Evolutionary conservation across 805 yeast genomes (phyloP), one percentile per base, ranked within the genome.

Genomic region (Lipomyces spencermartinsiae): DNA sequence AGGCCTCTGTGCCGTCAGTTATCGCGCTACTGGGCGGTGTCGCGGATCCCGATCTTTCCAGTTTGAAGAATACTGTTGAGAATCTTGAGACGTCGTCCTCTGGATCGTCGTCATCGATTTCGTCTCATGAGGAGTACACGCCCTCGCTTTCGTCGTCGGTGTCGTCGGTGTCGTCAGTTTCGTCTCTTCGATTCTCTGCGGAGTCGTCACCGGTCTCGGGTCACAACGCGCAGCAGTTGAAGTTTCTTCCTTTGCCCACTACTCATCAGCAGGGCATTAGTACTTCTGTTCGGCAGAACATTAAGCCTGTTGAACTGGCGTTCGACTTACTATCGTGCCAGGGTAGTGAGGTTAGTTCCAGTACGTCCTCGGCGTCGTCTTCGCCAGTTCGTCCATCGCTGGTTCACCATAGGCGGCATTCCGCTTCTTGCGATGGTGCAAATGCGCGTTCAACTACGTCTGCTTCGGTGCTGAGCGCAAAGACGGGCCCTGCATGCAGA

Each of bases 61-160:
- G 56, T 53, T 31, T 53, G 35, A 9, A 53, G 22, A n/a, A 53
- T 25, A 34, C 56, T 4, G 56, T 53, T 3, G 56, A 25, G 6
- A 14, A 25, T 25, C 34, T 53, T 5, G 56, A 53, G 56, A 25
- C 56, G 3, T 29, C 34, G 56, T 58, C 59, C 25, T 22, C 63
- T 4, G 10, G 51, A 9, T 54, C 64, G 12, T 34, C 66, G 6
- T 65, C 71, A 22, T 37, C 64, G 37, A 51, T 67, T 37, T 53
- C 66, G 59, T 65, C 69, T 35, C 57, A 46, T 61, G 66, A 62
- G 46, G 66, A 63, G 46, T 63, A 63, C 63, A 67, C 64, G 61
- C 67, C 65, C 37, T 61, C 70, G 35, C 61, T 61, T 22, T 51
- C 67, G 60, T 61, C 68, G 61, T 61, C 65, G 34, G 58, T 58